Evolutionary conservation across 2,329 filamentous ascomycete genomes (phyloP).

Genomic region (Aspergillus brunneoviolaceus): DNA sequence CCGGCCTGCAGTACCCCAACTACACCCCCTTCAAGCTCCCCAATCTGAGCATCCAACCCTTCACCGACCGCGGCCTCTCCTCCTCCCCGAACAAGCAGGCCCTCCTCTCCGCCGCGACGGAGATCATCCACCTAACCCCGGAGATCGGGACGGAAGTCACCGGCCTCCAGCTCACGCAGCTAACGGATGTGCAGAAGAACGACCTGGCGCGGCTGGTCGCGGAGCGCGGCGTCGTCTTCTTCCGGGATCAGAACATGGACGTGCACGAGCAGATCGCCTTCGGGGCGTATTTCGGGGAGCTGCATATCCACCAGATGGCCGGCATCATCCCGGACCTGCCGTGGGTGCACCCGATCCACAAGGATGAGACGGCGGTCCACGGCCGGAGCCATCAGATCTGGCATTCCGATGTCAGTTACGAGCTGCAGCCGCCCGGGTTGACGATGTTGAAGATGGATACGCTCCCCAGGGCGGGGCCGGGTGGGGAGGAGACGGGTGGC

Average conservation of each 20-base stretch:
- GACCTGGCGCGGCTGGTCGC: conserved; percentile 61
- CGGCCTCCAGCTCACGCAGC: conserved; percentile 50
- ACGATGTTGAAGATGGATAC: conserved; percentile 26
- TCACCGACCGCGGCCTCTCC: neutral
- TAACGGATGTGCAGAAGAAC: conserved; percentile 53
- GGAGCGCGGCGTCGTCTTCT: conserved; percentile 61
- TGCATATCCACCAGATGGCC: conserved; percentile 25
- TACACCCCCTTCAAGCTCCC: conserved; percentile 28
- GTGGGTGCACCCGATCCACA: conserved; percentile 13
- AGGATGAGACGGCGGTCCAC: neutral
- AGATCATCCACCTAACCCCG: conserved; percentile 18
- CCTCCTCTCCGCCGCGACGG: neutral
- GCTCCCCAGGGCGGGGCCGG: conserved; percentile 4
- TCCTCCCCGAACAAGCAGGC: neutral
- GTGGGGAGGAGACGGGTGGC: conserved; percentile 27
- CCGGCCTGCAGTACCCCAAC: conserved; percentile 9
- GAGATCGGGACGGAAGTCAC: conserved; percentile 51
- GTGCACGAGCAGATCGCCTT: conserved; percentile 35
- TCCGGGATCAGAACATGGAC: conserved; percentile 54
- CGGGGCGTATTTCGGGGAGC: conserved; percentile 28
- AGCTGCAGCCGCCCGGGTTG: conserved; percentile 30
- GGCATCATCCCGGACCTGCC: conserved; percentile 11
- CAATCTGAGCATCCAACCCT: conserved; percentile 38
- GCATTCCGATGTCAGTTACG: conserved; percentile 30
- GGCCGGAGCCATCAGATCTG: conserved; percentile 11